Conservation (phyloP, 1,139 yeast species). For the Hansenula sp. region DNA sequence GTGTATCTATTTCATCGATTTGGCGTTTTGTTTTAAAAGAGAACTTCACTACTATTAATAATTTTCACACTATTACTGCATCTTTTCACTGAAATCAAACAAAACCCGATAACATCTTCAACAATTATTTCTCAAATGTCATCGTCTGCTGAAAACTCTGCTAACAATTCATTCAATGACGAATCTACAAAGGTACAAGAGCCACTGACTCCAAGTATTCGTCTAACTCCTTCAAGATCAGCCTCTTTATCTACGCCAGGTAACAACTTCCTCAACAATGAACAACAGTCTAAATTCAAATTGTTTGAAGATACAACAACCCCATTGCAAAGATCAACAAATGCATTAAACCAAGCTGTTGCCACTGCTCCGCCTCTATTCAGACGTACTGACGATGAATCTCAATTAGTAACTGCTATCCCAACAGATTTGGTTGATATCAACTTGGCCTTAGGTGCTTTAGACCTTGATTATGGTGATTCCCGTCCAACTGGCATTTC, state of each 20-base stretch:
- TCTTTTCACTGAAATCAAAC: background rate
- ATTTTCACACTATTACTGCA: background rate
- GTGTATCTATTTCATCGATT: too few relatives aligned
- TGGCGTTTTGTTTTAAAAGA: too few relatives aligned
- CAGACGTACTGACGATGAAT: conserved; percentile 10
- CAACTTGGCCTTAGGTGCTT: conserved; percentile 22
- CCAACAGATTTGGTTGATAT: conserved; percentile 19
- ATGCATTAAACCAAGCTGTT: conserved; percentile 11
- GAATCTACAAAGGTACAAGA: conserved; percentile 9
- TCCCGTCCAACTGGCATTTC: conserved; percentile 8
- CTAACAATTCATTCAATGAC: conserved; percentile 12
- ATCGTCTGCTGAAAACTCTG: conserved; percentile 15
- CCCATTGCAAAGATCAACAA: conserved; percentile 21
- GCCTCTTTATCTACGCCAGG: conserved; percentile 16
- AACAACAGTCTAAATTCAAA: conserved; percentile 30
- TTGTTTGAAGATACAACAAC: conserved; percentile 23
- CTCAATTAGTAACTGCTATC: conserved; percentile 5
- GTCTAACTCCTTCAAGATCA: conserved; percentile 9
- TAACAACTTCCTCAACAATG: conserved; percentile 1
- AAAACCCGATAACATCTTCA: too few relatives aligned
- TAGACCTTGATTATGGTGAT: conserved; percentile 18
- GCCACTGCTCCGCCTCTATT: conserved; percentile 23
- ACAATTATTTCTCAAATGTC: background rate
- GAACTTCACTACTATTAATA: too few relatives aligned
- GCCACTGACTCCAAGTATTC: conserved; percentile 7